Percentiles rank a stretch among this genome's conserved stretches.
These are phyloP conservation scores for Trematosphaeria pertusa DNA, from an alignment of 2,329 filamentous ascomycete species.

Conservation along the genomic window DNA sequence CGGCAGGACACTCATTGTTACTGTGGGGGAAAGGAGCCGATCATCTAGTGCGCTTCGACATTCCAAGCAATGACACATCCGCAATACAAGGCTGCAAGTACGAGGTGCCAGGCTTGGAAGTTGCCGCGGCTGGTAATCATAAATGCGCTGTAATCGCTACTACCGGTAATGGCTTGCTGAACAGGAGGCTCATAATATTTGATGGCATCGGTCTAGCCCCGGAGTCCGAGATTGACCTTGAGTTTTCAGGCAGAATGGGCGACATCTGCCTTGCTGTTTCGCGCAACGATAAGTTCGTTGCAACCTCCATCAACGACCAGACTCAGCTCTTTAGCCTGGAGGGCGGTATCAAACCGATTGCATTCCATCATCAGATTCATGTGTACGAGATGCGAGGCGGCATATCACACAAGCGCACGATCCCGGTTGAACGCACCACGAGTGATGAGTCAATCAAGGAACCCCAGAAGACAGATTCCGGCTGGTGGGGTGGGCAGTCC, in stretches of 20 bases:
- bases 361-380: slow-evolving; percentile 35
- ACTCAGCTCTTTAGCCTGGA: slow-evolving; percentile 30
- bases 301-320: slow-evolving; percentile 27
- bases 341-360: slow-evolving; percentile 22
- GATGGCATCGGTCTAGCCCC: slow-evolving; percentile 28
- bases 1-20: slow-evolving; percentile 30
- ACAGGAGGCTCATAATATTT: slow-evolving; percentile 34
- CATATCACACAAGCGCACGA: slow-evolving; percentile 25
- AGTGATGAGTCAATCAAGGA: slow-evolving; percentile 20
- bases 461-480: slow-evolving; percentile 15
- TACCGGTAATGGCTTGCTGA: slow-evolving; percentile 23
- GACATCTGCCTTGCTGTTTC: slow-evolving; percentile 30
- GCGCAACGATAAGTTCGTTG: slow-evolving; percentile 29
- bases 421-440: slow-evolving; percentile 22
- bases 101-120: slow-evolving; percentile 40
- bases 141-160: slow-evolving; percentile 41
- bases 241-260: slow-evolving; percentile 15
- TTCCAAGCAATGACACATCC: slow-evolving; percentile 30
- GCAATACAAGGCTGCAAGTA: slow-evolving; percentile 39
- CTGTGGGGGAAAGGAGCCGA: slow-evolving; percentile 26
- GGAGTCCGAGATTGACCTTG: slow-evolving; percentile 24
- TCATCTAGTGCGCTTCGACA: slow-evolving; percentile 38
- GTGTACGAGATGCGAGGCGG: slow-evolving; percentile 33
- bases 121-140: slow-evolving; percentile 40
- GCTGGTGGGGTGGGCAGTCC: slow-evolving; percentile 26